Percentiles rank a stretch among this genome's conserved stretches.
phyloP scores from a whole-genome alignment of 371 early-diverging fungal species.

The Mucor circinelloides region DNA sequence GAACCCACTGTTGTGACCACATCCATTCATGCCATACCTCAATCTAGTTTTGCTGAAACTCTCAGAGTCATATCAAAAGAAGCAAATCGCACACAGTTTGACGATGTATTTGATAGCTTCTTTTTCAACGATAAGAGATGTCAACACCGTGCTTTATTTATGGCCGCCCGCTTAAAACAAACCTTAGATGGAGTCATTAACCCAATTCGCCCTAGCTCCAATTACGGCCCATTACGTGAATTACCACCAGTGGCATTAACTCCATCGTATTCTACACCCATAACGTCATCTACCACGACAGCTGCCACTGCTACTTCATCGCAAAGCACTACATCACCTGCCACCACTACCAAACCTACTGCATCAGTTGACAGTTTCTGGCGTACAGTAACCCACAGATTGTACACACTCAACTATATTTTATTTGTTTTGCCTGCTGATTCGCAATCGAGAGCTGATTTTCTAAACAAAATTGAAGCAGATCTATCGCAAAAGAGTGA shows the following conservation, averaged over 20 bases:
- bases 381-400: slow-evolving; percentile 41
- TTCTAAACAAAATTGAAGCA: slow-evolving; percentile 28
- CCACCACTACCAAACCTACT: not conserved
- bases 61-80: slow-evolving; percentile 43
- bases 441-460: slow-evolving; percentile 30
- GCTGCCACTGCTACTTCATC: not conserved
- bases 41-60: slow-evolving; percentile 40
- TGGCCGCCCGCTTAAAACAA: slow-evolving; percentile 47
- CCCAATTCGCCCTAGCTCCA: slow-evolving; percentile 19
- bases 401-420: slow-evolving; percentile 50
- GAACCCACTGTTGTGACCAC: slow-evolving; percentile 8
- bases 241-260: slow-evolving; percentile 1
- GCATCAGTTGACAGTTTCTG: slow-evolving; percentile 29
- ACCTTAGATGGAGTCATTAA: slow-evolving; percentile 24
- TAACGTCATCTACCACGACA: not conserved
- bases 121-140: slow-evolving; percentile 54
- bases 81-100: slow-evolving; percentile 37
- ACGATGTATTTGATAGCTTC: slow-evolving; percentile 45
- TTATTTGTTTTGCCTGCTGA: slow-evolving; percentile 44
- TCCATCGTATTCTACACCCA: slow-evolving; percentile 21
- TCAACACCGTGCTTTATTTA: slow-evolving; percentile 48
- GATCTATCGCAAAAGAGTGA: slow-evolving; percentile 27
- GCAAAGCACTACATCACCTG: not conserved
- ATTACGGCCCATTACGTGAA: slow-evolving; percentile 8
- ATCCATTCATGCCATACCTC: slow-evolving; percentile 5